Conservation (phyloP, 2,329 filamentous ascomycete species). For the Fusarium virguliforme region DNA sequence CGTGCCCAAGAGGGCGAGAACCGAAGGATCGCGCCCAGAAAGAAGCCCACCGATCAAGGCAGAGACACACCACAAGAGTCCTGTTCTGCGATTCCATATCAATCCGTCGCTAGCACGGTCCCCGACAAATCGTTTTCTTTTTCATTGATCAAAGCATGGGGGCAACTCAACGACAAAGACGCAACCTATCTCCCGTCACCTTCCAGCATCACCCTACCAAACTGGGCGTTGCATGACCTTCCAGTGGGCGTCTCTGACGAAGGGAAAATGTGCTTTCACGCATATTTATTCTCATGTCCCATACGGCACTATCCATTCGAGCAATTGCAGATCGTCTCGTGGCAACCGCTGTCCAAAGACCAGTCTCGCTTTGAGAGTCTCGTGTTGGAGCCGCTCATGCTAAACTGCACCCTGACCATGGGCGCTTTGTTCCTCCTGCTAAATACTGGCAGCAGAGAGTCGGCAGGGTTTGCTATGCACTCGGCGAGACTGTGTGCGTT, state of each 20-base stretch:
- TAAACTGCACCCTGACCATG: constrained; percentile 19
- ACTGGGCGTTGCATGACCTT: constrained; percentile 19
- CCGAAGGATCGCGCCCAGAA: constrained; percentile 13
- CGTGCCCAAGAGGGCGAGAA: constrained; percentile 14
- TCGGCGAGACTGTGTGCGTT: constrained; percentile 15
- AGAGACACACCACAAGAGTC: neutral
- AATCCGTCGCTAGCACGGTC: neutral
- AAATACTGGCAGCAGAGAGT: constrained; percentile 5
- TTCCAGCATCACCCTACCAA: neutral
- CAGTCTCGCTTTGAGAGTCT: constrained; percentile 18
- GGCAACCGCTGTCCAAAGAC: constrained; percentile 14
- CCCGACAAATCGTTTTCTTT: neutral
- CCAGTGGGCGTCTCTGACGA: constrained; percentile 11
- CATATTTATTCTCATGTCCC: constrained; percentile 18
- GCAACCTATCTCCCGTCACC: neutral
- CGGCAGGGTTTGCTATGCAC: constrained; percentile 20
- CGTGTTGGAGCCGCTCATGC: constrained; percentile 9
- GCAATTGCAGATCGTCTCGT: constrained; percentile 15
- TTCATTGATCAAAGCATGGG: constrained; percentile 11
- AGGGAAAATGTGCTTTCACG: constrained; percentile 19
- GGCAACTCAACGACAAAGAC: constrained; percentile 7
- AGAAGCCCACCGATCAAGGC: neutral
- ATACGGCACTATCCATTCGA: constrained; percentile 23
- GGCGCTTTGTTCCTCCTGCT: constrained; percentile 18
- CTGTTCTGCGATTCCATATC: constrained; percentile 9